Percentiles rank a stretch among this genome's conserved stretches.
phyloP scores from a whole-genome alignment of 495 filamentous ascomycete species.

The Alectoria sarmentosa region DNA sequence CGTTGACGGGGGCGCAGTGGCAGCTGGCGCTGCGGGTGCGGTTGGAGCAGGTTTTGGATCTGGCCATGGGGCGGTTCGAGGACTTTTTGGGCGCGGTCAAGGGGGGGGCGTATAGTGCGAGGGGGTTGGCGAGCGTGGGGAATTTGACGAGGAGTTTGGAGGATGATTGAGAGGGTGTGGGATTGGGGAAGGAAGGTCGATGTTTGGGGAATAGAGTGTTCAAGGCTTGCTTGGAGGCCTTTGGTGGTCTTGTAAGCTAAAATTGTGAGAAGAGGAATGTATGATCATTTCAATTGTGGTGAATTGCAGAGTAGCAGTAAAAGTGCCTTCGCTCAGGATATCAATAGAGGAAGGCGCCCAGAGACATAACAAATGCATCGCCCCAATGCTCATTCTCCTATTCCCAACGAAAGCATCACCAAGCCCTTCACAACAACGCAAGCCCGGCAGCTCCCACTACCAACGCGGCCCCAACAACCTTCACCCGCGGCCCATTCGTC shows the following conservation, averaged over 20 bases:
- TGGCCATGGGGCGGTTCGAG: slow-evolving; percentile 9
- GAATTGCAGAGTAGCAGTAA: background rate
- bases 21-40: background rate
- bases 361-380: background rate
- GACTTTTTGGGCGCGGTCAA: background rate
- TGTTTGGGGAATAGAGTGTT: background rate
- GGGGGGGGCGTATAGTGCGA: slow-evolving; percentile 11
- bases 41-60: background rate
- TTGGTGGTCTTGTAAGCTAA: background rate
- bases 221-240: background rate
- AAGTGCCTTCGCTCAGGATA: background rate
- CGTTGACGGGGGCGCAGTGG: background rate
- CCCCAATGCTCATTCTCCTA: background rate
- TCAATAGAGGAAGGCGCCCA: background rate
- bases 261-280: background rate
- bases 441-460: slow-evolving; percentile 1
- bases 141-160: background rate
- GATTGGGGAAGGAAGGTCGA: background rate
- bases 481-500: background rate
- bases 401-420: background rate
- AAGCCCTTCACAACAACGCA: background rate
- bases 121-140: slow-evolving; percentile 12
- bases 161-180: background rate
- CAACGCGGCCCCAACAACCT: slow-evolving; percentile 3
- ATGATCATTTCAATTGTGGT: background rate